Evolutionary conservation across 106 monocot species (phyloP).

Genomic region (Iris macrosiphon): DNA sequence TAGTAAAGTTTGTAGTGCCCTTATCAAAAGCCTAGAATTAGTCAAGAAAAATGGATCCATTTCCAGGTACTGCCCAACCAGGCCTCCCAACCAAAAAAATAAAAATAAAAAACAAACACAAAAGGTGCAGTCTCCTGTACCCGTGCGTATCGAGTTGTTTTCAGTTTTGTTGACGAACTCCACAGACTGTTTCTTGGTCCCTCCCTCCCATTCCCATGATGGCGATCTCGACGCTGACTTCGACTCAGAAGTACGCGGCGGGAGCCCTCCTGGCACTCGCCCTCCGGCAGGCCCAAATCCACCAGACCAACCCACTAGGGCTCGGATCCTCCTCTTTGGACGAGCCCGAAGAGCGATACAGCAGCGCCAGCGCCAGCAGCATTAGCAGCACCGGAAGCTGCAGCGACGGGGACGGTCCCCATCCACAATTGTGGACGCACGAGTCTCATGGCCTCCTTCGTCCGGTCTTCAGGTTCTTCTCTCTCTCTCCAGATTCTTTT

Average conservation of each 20-base stretch:
- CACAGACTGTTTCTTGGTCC: background rate
- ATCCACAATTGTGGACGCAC: constrained; percentile 41
- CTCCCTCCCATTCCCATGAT: background rate
- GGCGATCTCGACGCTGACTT: constrained; percentile 25
- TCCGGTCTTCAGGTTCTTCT: constrained; percentile 56
- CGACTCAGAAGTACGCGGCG: constrained; percentile 62
- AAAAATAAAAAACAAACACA: background rate
- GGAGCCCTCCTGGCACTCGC: constrained; percentile 57
- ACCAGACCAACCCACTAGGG: constrained; percentile 49
- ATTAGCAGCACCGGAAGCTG: background rate
- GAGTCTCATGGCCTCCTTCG: constrained; percentile 47
- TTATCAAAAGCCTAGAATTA: too few relatives aligned
- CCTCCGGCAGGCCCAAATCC: constrained; percentile 71
- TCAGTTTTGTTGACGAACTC: background rate
- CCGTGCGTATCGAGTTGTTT: background rate
- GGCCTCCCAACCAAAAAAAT: background rate
- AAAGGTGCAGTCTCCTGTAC: background rate
- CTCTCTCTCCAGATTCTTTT: background rate
- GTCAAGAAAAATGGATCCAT: background rate
- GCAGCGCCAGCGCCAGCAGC: constrained; percentile 11
- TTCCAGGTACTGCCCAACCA: background rate
- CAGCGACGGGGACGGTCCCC: background rate
- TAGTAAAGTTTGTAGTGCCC: too few relatives aligned
- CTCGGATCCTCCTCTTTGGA: constrained; percentile 1
- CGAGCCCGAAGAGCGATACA: constrained; percentile 16